Conservation (phyloP, 257 asterid genomes). For the Fraxinus americana region DNA sequence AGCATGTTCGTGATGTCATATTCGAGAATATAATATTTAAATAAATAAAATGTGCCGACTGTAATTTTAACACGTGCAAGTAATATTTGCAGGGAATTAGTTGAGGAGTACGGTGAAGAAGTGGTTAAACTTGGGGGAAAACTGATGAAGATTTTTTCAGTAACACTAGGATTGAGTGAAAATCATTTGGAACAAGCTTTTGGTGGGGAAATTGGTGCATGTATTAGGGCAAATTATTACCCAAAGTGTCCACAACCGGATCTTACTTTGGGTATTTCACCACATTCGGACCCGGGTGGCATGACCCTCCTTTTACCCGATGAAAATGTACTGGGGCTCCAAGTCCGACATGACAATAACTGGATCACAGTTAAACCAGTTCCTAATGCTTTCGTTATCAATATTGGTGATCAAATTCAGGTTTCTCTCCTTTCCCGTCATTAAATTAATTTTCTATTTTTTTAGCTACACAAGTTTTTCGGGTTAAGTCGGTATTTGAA, state of each 20-base stretch:
- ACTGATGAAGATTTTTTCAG: conserved; percentile 57
- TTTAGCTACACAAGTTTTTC: neutral
- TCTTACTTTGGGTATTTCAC: conserved; percentile 75
- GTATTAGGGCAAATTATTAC: conserved; percentile 76
- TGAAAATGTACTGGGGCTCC: conserved; percentile 73
- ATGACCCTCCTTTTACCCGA: conserved; percentile 86
- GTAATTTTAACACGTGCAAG: too few relatives aligned
- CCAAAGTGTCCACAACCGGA: conserved; percentile 99
- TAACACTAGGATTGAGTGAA: conserved; percentile 66
- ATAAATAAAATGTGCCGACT: neutral
- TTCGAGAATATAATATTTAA: neutral
- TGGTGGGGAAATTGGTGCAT: conserved; percentile 71
- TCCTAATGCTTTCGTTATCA: conserved; percentile 75
- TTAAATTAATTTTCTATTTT: neutral
- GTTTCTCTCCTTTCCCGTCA: conserved; percentile 20
- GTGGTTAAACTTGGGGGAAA: conserved; percentile 55
- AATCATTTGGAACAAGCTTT: conserved; percentile 59
- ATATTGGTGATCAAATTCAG: conserved; percentile 89
- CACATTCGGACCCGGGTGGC: conserved; percentile 96
- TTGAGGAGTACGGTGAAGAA: conserved; percentile 58
- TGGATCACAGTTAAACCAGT: conserved; percentile 83
- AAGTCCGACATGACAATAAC: conserved; percentile 53
- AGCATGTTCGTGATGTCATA: neutral
- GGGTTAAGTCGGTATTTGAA: neutral
- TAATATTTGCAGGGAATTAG: conserved; percentile 46